Base-by-base conservation (phyloP, 441 rosid genomes). In the Syzygium syzygioides region DNA sequence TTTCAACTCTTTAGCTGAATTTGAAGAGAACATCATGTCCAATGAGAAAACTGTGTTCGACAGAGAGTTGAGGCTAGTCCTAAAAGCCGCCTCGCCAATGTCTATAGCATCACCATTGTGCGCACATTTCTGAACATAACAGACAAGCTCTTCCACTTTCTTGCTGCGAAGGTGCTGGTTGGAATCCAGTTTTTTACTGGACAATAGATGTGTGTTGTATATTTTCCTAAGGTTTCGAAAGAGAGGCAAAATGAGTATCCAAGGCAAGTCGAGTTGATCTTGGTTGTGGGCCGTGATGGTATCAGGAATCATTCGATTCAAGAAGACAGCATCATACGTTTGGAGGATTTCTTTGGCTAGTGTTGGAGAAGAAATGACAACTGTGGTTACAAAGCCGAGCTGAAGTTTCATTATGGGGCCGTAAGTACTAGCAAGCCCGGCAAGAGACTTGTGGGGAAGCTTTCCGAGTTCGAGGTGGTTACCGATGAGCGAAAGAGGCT, bases 401-500 rank as follows among this genome's bases (percentile, higher is more conserved):
- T 34, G 80, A 14, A 89, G 54, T n/a, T 28, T 89, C 68, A 89
- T 86, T 54, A 89, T 76, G 20, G 90, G 87, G 25, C 90, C 90
- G 48, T 86, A 80, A 54, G 62, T 89, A 7, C 55, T 13, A 32
- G 90, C 84, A 0, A 89, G 90, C 79, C 25, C 55, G 18, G 86
- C 86, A 25, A 86, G 86, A 57, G 57, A 80, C 87, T 87, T 64
- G 48, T 62, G 83, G 30, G 84, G 64, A 55, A 53, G 76, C 15
- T 48, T 25, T 28, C 87, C 68, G 12, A 89, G 88, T 18, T 37
- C 12, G 8, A 86, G 88, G 55, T 86, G 86, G 88, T 80, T 89
- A 19, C 88, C 87, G 7, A 86, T 28, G 55, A 89, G 19, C 25
- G 68, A 86, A 60, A 86, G 86, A 20, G 86, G 64, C 37, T 52